Evolutionary conservation across 2,329 filamentous ascomycete genomes (phyloP), one percentile per base, ranked within the genome.

Genomic region (Pseudocercospora vitis): DNA sequence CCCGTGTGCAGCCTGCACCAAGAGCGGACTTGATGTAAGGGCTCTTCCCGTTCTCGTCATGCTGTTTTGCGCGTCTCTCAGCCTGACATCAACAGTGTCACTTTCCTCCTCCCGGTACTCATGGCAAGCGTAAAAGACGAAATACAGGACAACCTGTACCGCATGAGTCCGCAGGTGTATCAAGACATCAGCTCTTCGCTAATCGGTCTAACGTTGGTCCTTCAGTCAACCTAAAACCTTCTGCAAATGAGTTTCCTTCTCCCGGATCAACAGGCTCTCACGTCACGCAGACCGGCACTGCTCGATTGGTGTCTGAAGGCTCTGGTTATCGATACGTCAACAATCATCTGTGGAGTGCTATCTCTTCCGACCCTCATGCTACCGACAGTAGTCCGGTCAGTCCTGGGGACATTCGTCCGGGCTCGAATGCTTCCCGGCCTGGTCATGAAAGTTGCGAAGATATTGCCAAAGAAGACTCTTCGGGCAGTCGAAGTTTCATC

Each of bases 261-360:
- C 59, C 53, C 37, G 57, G 52, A 19, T 58, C 51, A 18, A 56
- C 54, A 8, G 48, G 42, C 12, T 55, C 53, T 6, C 45, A 58
- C 24, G 52, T 55, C 40, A 49, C 51, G 21, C 37, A 50, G 33
- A 58, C 59, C 9, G 47, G 31, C 12, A 62, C 56, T 33, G 62
- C 60, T 31, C 58, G 58, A 11, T 47, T 64, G 35, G 60, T 64
- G 7, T 60, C 62, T 5, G 57, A 63, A 33, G 59, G 61, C 8
- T 46, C 46, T 23, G 62, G 57, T 26, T 59, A 61, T 39, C 50
- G 61, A 32, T 63, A 64, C 54, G 60, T 63, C 3, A 64, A 65
- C 39, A 62, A 62, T 26, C 63, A 65, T 33, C 57, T 63, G 7
- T 65, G 61, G 61, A 59, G 50, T 40, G 56, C 62, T 4, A 58